These are phyloP conservation scores for Arabidopsis thaliana DNA, from an alignment of 345 rosid genomes.

Conservation along the genomic window DNA sequence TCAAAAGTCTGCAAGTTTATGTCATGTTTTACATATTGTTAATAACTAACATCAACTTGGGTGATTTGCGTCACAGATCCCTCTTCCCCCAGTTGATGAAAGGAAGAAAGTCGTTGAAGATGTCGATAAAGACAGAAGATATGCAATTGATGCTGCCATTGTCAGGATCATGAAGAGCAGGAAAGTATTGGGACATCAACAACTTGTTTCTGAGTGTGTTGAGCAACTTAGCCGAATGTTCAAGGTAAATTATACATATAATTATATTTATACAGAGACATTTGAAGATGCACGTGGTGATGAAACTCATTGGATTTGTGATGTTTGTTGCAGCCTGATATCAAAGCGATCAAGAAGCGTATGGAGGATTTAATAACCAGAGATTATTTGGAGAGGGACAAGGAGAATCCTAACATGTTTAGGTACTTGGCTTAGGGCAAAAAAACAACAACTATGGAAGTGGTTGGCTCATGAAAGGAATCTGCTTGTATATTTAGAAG, in stretches of 20 bases:
- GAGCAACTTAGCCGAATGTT: slow-evolving; percentile 96
- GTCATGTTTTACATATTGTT: background rate
- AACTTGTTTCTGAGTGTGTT: slow-evolving; percentile 82
- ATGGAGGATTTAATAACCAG: slow-evolving; percentile 90
- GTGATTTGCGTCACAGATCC: slow-evolving; percentile 61
- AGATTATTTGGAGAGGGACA: slow-evolving; percentile 92
- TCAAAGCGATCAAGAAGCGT: slow-evolving; percentile 91
- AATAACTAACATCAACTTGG: background rate
- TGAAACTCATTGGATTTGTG: background rate
- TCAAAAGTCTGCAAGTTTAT: background rate
- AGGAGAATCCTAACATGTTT: slow-evolving; percentile 71
- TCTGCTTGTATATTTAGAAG: slow-evolving; percentile 45
- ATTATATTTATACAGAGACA: background rate
- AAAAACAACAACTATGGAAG: background rate
- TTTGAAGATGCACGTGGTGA: background rate
- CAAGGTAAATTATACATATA: slow-evolving; percentile 57
- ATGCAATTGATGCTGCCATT: slow-evolving; percentile 95
- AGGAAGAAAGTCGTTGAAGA: slow-evolving; percentile 94
- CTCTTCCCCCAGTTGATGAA: slow-evolving; percentile 94
- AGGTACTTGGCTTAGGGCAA: slow-evolving; percentile 71
- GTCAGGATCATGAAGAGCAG: slow-evolving; percentile 98
- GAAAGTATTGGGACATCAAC: slow-evolving; percentile 85
- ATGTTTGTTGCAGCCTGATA: slow-evolving; percentile 78
- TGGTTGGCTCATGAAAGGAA: slow-evolving; percentile 24
- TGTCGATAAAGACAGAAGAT: slow-evolving; percentile 88